Base-by-base conservation (phyloP, 345 rosid species). In the Lagerstroemia speciosa region DNA sequence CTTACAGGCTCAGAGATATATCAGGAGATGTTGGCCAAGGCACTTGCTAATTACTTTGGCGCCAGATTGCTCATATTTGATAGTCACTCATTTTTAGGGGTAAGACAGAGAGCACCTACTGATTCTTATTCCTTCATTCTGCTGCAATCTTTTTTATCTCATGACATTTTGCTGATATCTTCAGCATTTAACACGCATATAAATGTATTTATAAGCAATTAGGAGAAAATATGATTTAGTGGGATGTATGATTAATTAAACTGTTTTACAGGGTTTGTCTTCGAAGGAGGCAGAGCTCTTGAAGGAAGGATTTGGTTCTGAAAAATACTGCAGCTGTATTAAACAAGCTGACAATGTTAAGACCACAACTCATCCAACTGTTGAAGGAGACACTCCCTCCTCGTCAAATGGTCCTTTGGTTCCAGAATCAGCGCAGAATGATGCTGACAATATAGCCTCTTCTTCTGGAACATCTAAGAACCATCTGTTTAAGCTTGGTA, bases 21-120 rank as follows among this genome's bases (percentile, higher is more conserved):
- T 72, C 96, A 92, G 83, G 93, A 92, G 81, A 84, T 85, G 96
- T 78, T 92, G 83, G 90, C 79, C 38, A 88, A 85, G 80, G 95
- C 98, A 46, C 95, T 92, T 78, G 98, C 96, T 60, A 84, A 80
- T 43, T 73, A 84, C 80, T 90, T 86, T 65, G 86, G 84, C 73
- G 88, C 98, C 50, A 90, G 86, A 77, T 75, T 92, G 82, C 95
- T 92, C 63, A 78, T 92, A 77, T 88, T 85, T 83, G 98, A 92
- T 77, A 83, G 89, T 75, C 85, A 84, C 79, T 77, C 83, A 50
- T 80, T 88, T 78, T 72, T 90, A 85, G 91, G 90, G 76, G 98
- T 92, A 90, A 90, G 91, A 72, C 69, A 67, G 65, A 76, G 74
- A 20, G 63, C 34, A 26, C 34, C 52, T 5, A 26, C 24, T 40